Evolutionary conservation across 2,329 filamentous ascomycete species (phyloP).

Genomic region (Fusarium domesticum): DNA sequence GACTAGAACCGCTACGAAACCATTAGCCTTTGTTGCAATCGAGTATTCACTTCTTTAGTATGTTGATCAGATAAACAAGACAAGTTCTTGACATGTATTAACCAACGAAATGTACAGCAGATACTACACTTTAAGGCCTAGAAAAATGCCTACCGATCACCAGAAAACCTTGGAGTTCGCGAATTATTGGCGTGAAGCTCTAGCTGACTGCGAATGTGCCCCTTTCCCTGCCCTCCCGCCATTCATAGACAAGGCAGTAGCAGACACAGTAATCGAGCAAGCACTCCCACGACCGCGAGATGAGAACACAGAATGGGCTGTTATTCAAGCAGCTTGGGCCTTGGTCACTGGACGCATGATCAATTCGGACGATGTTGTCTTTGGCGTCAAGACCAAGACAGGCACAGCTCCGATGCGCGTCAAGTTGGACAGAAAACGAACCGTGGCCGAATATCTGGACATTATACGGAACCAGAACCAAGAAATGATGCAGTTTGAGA

Average conservation of each 20-base stretch:
- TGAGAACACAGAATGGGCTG: slow-evolving; percentile 3
- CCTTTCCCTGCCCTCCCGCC: not conserved
- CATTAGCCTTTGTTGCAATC: too few species aligned
- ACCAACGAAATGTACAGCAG: too few species aligned
- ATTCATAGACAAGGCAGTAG: not conserved
- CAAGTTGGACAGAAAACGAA: slow-evolving; percentile 28
- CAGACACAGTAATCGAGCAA: not conserved
- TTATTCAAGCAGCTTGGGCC: slow-evolving; percentile 44
- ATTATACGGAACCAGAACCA: slow-evolving; percentile 13
- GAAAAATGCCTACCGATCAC: too few species aligned
- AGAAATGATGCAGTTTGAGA: slow-evolving; percentile 19
- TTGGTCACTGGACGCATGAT: slow-evolving; percentile 45
- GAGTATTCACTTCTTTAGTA: too few species aligned
- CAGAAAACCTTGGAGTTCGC: slow-evolving; percentile 31
- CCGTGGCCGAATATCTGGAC: slow-evolving; percentile 7
- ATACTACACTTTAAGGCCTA: too few species aligned
- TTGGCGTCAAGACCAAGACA: slow-evolving; percentile 39
- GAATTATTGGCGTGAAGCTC: not conserved
- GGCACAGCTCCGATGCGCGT: slow-evolving; percentile 43
- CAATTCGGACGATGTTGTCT: slow-evolving; percentile 38
- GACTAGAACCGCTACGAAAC: too few species aligned
- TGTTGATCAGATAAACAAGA: too few species aligned
- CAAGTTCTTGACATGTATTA: too few species aligned
- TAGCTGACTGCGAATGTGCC: not conserved
- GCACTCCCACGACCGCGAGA: slow-evolving; percentile 14